Evolutionary conservation across 1,284 basidiomycete species (phyloP), one percentile per base, ranked within the genome.

Genomic region (Waitea zeae): DNA sequence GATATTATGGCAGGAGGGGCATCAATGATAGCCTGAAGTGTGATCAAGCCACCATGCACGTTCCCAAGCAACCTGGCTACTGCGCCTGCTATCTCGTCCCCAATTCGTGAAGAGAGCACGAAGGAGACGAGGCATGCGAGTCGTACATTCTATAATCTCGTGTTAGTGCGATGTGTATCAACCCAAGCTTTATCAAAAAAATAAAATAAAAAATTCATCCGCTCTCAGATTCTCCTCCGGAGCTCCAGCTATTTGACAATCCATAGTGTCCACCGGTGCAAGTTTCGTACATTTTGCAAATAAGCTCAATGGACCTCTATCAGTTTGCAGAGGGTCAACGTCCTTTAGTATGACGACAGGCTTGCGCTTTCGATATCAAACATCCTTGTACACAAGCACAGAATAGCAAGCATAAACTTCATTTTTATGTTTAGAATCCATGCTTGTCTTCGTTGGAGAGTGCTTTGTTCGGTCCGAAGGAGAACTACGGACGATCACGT

Each of bases 101-200:
- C 97, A 2, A 95, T 97, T 53, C 95, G 90, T 1, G 87, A 87
- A 9, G 84, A 90, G 3, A 97, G 69, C 87, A 97, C 95, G 36
- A 98, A 65, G 2, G 89, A 89, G 6, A 98, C 70, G 15, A 97
- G 72, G 2, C 82, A 87, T 3, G 86, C 68, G 38, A 90, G 82
- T 1, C 89, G 70, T 32, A 71, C 66, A 36, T 78, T 82, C 79
- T 86, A 49, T n/a, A 14, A 11, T 35, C 38, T n/a, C 22, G 20
- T 20, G 19, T 34, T 19, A 28, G 18, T 24, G 20, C 6, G 19
- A 18, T 19, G 11, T 22, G 5, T 9, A 31, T 7, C 7, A 12
- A 31, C 19, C 17, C 5, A n/a, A 17, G 29, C 6, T 14, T 6
- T 7, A 30, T 9, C 9, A n/a, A n/a, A n/a, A n/a, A n/a, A n/a